Evolutionary conservation across 495 filamentous ascomycete genomes (phyloP), one percentile per base, ranked within the genome.

Genomic region (Penicillium desertorum): DNA sequence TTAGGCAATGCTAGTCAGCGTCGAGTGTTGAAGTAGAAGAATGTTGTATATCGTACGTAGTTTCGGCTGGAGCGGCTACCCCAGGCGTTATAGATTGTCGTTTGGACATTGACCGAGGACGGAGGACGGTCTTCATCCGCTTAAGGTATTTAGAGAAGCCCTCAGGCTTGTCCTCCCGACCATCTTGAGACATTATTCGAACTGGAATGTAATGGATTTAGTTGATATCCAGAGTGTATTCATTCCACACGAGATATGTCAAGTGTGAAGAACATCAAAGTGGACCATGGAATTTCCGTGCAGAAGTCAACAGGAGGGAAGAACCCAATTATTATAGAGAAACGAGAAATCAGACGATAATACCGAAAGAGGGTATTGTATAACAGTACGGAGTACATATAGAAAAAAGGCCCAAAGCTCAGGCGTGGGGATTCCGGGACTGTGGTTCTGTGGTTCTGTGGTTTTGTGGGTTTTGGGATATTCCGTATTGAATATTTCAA

Each of bases 121-220:
- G 84, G 59, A 87, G 70, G 22, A 85, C 85, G 4, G 81, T 84
- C 73, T 79, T 88, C 70, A 88, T 80, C 60, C 83, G 79, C 51
- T 79, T 80, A 47, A 89, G 65, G 39, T 87, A 80, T 63, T 80
- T 88, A 39, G 80, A 78, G 41, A 89, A 63, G 23, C 86, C 84
- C 63, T 80, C 83, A 57, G 81, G 83, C 76, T 87, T 85, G 61
- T 83, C 73, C 48, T 69, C 71, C 16, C 51, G 68, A 51, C 50
- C 64, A 34, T 67, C 59, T 22, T 58, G 58, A 53, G 74, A 66
- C 74, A 77, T 77, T 75, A 52, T 45, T 56, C 29, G 55, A 44
- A 55, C 42, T 11, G 29, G 47, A 62, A 63, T 61, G 59, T 41
- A 45, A 53, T 51, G 54, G 53, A 25, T 25, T 25, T 25, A 25